A percentile compares a stretch with the other conserved stretches of the same genome.
Evolutionary conservation across 1,284 basidiomycete species (phyloP).

Genomic region (Vanrija sp.): DNA sequence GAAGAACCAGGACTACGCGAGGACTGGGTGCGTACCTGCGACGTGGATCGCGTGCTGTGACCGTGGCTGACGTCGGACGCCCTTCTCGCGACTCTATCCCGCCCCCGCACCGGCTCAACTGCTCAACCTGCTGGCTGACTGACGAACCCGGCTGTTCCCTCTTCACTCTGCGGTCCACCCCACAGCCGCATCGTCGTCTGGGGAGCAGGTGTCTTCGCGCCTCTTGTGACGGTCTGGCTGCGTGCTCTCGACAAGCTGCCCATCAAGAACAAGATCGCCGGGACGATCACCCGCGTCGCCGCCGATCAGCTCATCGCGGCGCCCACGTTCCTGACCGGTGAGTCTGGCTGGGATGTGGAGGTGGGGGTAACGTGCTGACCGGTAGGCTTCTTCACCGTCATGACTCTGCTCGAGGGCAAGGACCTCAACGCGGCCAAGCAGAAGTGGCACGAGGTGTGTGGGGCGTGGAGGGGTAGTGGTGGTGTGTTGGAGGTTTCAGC

Average conservation of each 20-base stretch:
- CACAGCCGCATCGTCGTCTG: conserved; percentile 47
- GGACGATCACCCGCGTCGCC: conserved; percentile 39
- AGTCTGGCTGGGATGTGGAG: conserved; percentile 8
- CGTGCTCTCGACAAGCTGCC: conserved; percentile 38
- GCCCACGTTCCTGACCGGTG: conserved; percentile 44
- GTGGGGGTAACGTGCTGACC: not conserved
- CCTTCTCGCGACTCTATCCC: not conserved
- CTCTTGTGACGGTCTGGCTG: conserved; percentile 48
- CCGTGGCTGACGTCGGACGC: not conserved
- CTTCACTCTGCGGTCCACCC: not conserved
- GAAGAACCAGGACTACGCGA: conserved; percentile 44
- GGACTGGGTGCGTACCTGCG: conserved; percentile 45
- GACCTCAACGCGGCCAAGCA: conserved; percentile 42
- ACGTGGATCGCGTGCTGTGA: not conserved
- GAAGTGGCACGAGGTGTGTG: conserved; percentile 42
- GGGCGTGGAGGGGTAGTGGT: not conserved
- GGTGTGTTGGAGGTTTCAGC: too few relatives aligned
- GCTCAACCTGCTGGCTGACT: not conserved
- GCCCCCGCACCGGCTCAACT: not conserved
- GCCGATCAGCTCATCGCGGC: conserved; percentile 52
- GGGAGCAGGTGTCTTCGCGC: conserved; percentile 50
- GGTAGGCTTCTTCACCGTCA: conserved; percentile 51
- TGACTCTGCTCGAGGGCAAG: conserved; percentile 51
- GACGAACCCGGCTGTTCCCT: not conserved
- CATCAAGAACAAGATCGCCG: conserved; percentile 35